Evolutionary conservation across 208 protist genomes (phyloP), one percentile per base, ranked within the genome.

Genomic region (Endotrypanum monterogeii): DNA sequence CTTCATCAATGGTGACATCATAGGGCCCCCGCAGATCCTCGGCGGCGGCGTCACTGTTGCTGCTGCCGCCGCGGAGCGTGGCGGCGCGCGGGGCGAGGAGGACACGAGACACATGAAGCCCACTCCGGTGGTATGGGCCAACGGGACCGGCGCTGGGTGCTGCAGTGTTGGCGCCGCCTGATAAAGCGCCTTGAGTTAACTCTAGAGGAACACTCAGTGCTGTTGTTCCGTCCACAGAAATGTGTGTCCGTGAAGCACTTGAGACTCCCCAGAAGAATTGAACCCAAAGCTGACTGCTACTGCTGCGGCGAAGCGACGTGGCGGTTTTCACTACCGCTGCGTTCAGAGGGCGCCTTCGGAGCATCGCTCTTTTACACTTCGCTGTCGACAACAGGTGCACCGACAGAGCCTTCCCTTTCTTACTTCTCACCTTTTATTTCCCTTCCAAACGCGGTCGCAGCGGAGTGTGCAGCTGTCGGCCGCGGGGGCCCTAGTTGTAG

Each of bases 1-100:
- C 78, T 25, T 83, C 78, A 41, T 83, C 73, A 37, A 83, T 71
- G 16, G 78, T 78, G 18, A 79, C 75, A 7, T 76, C 72, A 41
- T 74, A 77, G 1, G 70, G 71, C 6, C 79, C 55, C 6, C 71
- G 68, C 9, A 48, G 3, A 32, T 78, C 60, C 3, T 55, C 66
- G 9, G 39, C 28, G n/a, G 30, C 41, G 35, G 18, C 52, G 12
- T 16, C 37, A 39, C 46, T 30, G 37, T 12, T 44, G 37, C 6
- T 67, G 61, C 61, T 48, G 61, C 62, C 32, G 46, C 63, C 28
- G 20, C 35, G 60, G 5, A 37, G 28, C 37, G n/a, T 11, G 35
- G 60, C n/a, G 63, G 23, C 0, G 44, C 44, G 63, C 16, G n/a
- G 41, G 12, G 63, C 39, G 41, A 52, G 63, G 35, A 68, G 63